Evolutionary conservation across 306 rosid species (phyloP), one percentile per base, ranked within the genome.

Genomic region (Prunus dulcis): DNA sequence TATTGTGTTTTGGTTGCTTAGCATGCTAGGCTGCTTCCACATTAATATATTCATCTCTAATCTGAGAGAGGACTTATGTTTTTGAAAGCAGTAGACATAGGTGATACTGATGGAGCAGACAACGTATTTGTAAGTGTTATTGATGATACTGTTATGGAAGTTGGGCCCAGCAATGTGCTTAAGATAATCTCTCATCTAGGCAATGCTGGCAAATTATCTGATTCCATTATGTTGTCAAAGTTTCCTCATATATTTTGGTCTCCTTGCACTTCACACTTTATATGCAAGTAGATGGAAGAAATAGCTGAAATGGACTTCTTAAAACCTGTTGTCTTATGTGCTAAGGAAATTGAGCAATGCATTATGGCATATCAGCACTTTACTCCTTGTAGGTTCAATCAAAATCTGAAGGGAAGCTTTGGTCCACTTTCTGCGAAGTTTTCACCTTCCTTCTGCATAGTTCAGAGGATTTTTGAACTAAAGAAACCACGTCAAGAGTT

Each of bases 21-120:
- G 73, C 47, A 73, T 67, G 67, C 69, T 65, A 23, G 82, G 85
- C 25, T 80, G 80, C 60, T 75, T 88, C 66, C 81, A 43, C 78
- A 79, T 86, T 80, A 69, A 82, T 74, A 78, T 88, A 60, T 84
- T 86, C 45, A 82, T 85, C 46, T 85, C 88, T 32, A 82, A 88
- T 78, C 88, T 91, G 10, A 83, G 89, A 83, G 89, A 60, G 88
- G 89, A 72, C 79, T 85, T 32, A 74, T 82, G 53, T 87, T 87
- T 80, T 41, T 89, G 64, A 87, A 72, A 85, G 81, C 85, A 67
- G 76, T 65, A 43, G 78, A 67, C 75, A 43, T 82, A 80, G 82
- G 76, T 38, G 82, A 69, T 46, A 64, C 38, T 69, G 84, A 83
- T 46, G 86, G 65, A 28, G 73, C 76, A 32, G 82, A 75, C 20